A percentile compares a stretch with the other conserved stretches of the same genome.
Conservation (phyloP, 805 yeast species). For the Kodamaea nitidulidarum region DNA sequence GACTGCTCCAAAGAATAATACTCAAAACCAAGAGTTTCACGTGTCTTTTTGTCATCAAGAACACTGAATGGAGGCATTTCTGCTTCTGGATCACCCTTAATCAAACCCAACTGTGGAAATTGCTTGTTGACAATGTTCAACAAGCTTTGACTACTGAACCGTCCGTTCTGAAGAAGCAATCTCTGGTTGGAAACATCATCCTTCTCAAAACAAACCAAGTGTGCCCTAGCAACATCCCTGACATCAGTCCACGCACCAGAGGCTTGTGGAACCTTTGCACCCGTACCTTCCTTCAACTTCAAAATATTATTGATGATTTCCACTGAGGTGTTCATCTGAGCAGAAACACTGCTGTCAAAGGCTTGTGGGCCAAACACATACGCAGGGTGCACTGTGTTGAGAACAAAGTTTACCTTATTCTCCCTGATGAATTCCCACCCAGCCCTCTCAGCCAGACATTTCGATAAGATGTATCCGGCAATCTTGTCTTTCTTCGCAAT, state of each 20-base stretch:
- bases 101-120: conserved; percentile 20
- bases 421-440: conserved; percentile 14
- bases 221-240: conserved; percentile 16
- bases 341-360: conserved; percentile 11
- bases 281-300: conserved; percentile 6
- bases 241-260: conserved; percentile 20
- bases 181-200: conserved; percentile 22
- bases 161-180: conserved; percentile 21
- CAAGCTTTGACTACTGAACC: conserved; percentile 17
- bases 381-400: conserved; percentile 15
- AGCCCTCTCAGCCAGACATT: conserved; percentile 14
- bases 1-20: conserved; percentile 16
- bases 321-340: conserved; percentile 13
- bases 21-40: conserved; percentile 17
- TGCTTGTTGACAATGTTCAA: conserved; percentile 18
- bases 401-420: conserved; percentile 8
- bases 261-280: background rate
- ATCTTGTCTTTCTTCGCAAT: conserved; percentile 9
- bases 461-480: conserved; percentile 13
- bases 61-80: conserved; percentile 2
- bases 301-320: conserved; percentile 12
- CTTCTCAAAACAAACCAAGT: conserved; percentile 13
- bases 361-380: conserved; percentile 26
- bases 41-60: conserved; percentile 17
- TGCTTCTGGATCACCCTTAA: conserved; percentile 13